phyloP scores from a whole-genome alignment of 495 filamentous ascomycete species.

The Trichodelitschia bisporula region DNA sequence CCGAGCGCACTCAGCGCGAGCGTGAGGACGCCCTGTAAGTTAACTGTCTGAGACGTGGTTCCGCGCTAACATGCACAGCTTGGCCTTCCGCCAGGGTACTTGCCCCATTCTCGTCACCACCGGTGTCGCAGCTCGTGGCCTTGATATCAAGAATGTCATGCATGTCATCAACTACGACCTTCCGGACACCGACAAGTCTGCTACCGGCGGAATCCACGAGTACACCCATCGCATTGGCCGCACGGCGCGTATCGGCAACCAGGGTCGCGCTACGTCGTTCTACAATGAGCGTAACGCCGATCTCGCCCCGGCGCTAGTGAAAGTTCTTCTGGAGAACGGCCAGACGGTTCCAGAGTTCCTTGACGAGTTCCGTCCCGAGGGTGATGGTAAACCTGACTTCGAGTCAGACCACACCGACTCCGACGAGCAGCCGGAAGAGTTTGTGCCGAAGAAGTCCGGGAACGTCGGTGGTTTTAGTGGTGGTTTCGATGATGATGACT shows the following conservation, averaged over 20 bases:
- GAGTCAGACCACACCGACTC: too few relatives aligned
- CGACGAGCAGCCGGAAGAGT: too few relatives aligned
- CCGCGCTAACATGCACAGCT: conserved; percentile 20
- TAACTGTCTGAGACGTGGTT: not conserved
- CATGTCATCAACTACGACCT: conserved; percentile 89
- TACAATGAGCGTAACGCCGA: conserved; percentile 49
- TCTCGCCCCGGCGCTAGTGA: conserved; percentile 43
- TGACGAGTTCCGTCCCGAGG: conserved; percentile 29
- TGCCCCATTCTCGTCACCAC: conserved; percentile 67
- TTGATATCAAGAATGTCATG: conserved; percentile 66
- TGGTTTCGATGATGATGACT: too few relatives aligned
- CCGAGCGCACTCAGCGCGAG: conserved; percentile 70
- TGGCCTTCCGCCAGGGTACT: conserved; percentile 50
- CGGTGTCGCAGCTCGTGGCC: conserved; percentile 64
- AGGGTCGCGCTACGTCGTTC: conserved; percentile 70
- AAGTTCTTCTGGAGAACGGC: conserved; percentile 52
- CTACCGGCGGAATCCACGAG: conserved; percentile 88
- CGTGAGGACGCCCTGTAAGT: conserved; percentile 75
- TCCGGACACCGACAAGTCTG: conserved; percentile 31
- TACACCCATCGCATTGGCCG: conserved; percentile 91
- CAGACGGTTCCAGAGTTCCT: conserved; percentile 72
- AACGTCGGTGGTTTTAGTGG: too few relatives aligned
- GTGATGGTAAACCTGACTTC: conserved; percentile 5
- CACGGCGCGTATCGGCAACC: conserved; percentile 80
- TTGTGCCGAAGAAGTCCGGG: too few relatives aligned